Percentiles rank a stretch among this genome's conserved stretches.
Conservation (phyloP, 306 rosid genomes). For the Luffa acutangula region DNA sequence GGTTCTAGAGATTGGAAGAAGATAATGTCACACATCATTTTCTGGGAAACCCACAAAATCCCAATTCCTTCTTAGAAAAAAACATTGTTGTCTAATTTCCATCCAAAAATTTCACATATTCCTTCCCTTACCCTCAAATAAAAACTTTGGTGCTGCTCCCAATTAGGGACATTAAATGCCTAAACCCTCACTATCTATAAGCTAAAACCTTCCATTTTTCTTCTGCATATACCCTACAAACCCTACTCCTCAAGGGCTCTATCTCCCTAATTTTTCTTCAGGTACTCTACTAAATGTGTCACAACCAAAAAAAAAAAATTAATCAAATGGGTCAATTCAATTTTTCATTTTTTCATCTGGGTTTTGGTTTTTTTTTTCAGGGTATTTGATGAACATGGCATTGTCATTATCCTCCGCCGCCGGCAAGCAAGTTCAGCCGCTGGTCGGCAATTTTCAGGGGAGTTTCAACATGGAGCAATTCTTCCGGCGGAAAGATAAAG, state of each 20-base stretch:
- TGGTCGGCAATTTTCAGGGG: constrained; percentile 8
- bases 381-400: background rate
- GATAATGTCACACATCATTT: background rate
- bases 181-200: background rate
- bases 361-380: background rate
- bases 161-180: background rate
- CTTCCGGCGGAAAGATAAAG: constrained; percentile 10
- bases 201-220: background rate
- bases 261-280: background rate
- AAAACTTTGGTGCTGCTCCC: background rate
- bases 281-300: background rate
- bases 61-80: background rate
- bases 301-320: background rate
- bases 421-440: constrained; percentile 4
- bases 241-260: background rate
- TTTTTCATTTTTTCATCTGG: background rate
- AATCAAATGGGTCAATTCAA: background rate
- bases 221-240: constrained; percentile 7
- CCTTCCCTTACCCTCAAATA: background rate
- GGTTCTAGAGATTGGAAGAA: background rate
- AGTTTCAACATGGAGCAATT: constrained; percentile 13
- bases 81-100: background rate
- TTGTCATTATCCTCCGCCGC: constrained; percentile 1
- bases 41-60: background rate
- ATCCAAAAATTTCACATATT: background rate